These are phyloP conservation scores for Cucurbitaria berberidis DNA, from an alignment of 2,329 filamentous ascomycete species.

Conservation along the genomic window DNA sequence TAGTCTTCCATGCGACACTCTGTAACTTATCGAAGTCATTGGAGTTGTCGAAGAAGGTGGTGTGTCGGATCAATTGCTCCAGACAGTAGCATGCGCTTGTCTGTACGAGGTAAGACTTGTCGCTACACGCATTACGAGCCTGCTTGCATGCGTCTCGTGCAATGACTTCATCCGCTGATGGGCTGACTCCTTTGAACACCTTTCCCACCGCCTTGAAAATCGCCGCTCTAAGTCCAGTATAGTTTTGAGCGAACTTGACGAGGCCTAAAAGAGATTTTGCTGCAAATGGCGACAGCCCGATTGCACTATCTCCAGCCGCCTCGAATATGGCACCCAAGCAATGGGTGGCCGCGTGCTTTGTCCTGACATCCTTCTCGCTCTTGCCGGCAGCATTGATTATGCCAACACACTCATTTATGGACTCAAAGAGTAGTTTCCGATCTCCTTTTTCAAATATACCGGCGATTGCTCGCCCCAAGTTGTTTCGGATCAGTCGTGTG, in stretches of 20 bases:
- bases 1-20: constrained; percentile 79
- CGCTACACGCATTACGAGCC: constrained; percentile 75
- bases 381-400: constrained; percentile 75
- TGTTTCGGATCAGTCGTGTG: constrained; percentile 87
- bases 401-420: constrained; percentile 82
- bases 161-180: constrained; percentile 80
- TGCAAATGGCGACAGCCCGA: constrained; percentile 78
- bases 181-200: constrained; percentile 74
- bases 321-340: constrained; percentile 90
- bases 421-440: constrained; percentile 90
- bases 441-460: constrained; percentile 85
- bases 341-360: constrained; percentile 85
- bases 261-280: constrained; percentile 77
- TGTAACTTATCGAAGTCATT: constrained; percentile 91
- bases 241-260: constrained; percentile 76
- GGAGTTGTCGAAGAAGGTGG: constrained; percentile 83
- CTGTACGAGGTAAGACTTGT: constrained; percentile 84
- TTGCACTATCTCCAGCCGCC: constrained; percentile 90
- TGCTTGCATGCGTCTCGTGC: constrained; percentile 96
- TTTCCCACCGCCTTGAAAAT: constrained; percentile 78
- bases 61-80: constrained; percentile 72
- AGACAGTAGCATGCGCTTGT: constrained; percentile 80
- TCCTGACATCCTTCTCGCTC: constrained; percentile 75
- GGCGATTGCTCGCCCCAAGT: constrained; percentile 81
- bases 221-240: constrained; percentile 82